Evolutionary conservation across 2,329 filamentous ascomycete genomes (phyloP), one percentile per base, ranked within the genome.

Genomic region (Penicillium sp.): DNA sequence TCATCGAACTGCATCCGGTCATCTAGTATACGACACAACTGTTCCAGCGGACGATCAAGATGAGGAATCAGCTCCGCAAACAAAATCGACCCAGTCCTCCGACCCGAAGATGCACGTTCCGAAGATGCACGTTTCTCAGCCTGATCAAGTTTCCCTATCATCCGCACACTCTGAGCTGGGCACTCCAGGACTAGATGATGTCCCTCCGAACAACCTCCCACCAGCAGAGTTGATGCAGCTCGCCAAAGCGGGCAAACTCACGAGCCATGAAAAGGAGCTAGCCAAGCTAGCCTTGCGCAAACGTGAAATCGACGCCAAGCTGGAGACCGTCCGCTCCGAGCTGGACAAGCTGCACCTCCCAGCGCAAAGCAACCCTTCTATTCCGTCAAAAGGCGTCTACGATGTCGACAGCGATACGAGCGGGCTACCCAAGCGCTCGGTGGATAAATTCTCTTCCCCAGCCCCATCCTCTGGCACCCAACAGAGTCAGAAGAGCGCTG

Each of bases 251-350:
- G 68, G 66, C 57, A 75, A 75, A 50, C 67, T 73, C 35, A 70
- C 66, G 1, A 71, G 72, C 45, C 72, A 79, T 41, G 77, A 79
- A 54, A 79, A 78, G 60, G 76, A 80, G n/a, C 68, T 81, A 15
- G 70, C 73, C 39, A 80, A 79, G 58, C 67, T 80, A 5, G 70
- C 75, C 2, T 69, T 76, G n/a, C 72, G 74, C 28, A 78, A 78
- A 67, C 72, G 71, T 45, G 70, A 75, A 42, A 61, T 79, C 28
- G 73, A 79, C 51, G 61, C 69, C 20, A 75, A 76, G 42, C 66
- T 80, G 7, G 73, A 77, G 1, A 67, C 66, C 12, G 67, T 76
- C 31, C 72, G 73, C 17, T 60, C 71, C 17, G 75, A 77, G 56
- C 68, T 74, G 28, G 69, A 75, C 25, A 67, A 70, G 10, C 65